A percentile compares a stretch with the other conserved stretches of the same genome.
phyloP scores from a whole-genome alignment of 2,329 filamentous ascomycete species.

The Catunica adiposa region DNA sequence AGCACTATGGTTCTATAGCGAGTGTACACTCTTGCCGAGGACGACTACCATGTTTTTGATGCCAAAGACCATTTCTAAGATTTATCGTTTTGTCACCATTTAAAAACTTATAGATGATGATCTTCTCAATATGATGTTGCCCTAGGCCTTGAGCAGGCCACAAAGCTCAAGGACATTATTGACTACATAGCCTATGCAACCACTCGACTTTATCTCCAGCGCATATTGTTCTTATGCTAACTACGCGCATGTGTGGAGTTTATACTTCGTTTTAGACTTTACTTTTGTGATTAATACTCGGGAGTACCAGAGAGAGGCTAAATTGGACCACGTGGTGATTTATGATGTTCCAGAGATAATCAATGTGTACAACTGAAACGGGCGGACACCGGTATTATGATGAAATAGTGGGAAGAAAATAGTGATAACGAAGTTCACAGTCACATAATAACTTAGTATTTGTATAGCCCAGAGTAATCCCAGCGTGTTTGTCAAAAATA shows the following conservation, averaged over 20 bases:
- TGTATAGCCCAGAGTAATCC: too few species aligned
- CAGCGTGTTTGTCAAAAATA: too few species aligned
- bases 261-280: neutral
- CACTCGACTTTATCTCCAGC: constrained; percentile 13
- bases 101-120: constrained; percentile 12
- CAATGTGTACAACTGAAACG: neutral
- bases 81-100: constrained; percentile 15
- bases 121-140: constrained; percentile 8
- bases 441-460: neutral
- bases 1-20: constrained; percentile 12
- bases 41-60: constrained; percentile 10
- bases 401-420: neutral
- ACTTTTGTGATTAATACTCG: constrained; percentile 8
- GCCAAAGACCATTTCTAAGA: constrained; percentile 15
- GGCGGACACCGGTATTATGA: neutral
- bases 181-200: constrained; percentile 13
- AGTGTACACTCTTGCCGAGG: constrained; percentile 15
- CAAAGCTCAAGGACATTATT: constrained; percentile 15
- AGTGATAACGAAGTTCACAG: neutral
- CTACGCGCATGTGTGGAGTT: constrained; percentile 8
- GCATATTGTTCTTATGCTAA: constrained; percentile 13
- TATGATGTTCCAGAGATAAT: neutral
- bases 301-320: neutral
- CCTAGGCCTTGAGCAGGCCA: constrained; percentile 13
- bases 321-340: neutral